These are phyloP conservation scores for Amphibolis antarctica DNA, from an alignment of 106 monocot species.

Conservation along the genomic window DNA sequence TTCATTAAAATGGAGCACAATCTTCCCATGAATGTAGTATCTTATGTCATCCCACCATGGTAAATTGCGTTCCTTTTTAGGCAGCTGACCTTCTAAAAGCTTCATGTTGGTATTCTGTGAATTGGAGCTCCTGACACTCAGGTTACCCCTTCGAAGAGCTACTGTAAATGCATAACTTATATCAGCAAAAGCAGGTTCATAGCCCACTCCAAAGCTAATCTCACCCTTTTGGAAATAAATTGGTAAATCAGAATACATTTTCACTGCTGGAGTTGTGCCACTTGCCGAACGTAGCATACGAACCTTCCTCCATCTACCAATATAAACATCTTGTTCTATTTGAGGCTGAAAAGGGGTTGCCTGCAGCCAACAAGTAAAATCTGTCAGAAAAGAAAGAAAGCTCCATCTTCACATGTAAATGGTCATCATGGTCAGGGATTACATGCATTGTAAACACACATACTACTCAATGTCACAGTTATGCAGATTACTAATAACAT, in stretches of 20 bases:
- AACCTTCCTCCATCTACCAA: slow-evolving; percentile 92
- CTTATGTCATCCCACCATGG: slow-evolving; percentile 99
- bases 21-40: slow-evolving; percentile 89
- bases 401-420: neutral
- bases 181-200: slow-evolving; percentile 94
- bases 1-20: slow-evolving; percentile 48
- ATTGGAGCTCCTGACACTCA: slow-evolving; percentile 36
- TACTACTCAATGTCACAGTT: too few relatives aligned
- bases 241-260: slow-evolving; percentile 71
- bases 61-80: slow-evolving; percentile 84
- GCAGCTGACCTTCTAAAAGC: slow-evolving; percentile 23
- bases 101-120: neutral
- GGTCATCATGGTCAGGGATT: too few relatives aligned
- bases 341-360: slow-evolving; percentile 97
- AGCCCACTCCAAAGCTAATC: slow-evolving; percentile 90
- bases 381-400: neutral
- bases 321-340: slow-evolving; percentile 76
- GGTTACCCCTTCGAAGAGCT: slow-evolving; percentile 82
- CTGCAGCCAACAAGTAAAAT: slow-evolving; percentile 19
- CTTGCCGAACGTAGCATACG: slow-evolving; percentile 83
- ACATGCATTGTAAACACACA: too few relatives aligned
- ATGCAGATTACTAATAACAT: too few relatives aligned
- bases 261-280: slow-evolving; percentile 93
- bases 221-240: slow-evolving; percentile 70
- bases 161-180: slow-evolving; percentile 95